Percentiles rank a stretch among this genome's conserved stretches.
These are phyloP conservation scores for Komagataella populi DNA, from an alignment of 805 yeast genomes.

Conservation along the genomic window DNA sequence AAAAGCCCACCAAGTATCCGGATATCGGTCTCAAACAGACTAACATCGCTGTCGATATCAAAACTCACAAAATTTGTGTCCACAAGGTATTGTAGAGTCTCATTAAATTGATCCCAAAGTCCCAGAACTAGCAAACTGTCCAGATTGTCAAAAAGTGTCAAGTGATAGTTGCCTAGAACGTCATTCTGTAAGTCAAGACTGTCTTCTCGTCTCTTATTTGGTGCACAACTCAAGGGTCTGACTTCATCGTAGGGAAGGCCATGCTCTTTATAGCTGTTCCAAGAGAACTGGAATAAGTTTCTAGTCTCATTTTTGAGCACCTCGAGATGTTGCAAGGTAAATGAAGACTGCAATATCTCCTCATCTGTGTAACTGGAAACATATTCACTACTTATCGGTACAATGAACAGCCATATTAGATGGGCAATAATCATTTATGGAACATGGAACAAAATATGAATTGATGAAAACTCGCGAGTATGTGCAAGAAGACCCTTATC, in stretches of 20 bases:
- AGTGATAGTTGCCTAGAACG: conserved; percentile 71
- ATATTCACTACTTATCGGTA: background rate
- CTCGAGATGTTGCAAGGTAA: conserved; percentile 10
- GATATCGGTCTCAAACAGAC: conserved; percentile 80
- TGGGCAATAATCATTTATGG: background rate
- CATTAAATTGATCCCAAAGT: conserved; percentile 40
- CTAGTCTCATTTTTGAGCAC: conserved; percentile 29
- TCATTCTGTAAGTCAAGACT: conserved; percentile 53
- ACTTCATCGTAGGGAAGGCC: conserved; percentile 83
- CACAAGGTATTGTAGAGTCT: conserved; percentile 2
- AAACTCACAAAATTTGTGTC: conserved; percentile 24
- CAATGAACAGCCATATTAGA: background rate
- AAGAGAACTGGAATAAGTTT: conserved; percentile 57
- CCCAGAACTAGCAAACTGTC: conserved; percentile 70
- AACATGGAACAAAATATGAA: background rate
- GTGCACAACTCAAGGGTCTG: conserved; percentile 56
- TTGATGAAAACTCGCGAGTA: no score
- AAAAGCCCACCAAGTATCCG: conserved; percentile 73
- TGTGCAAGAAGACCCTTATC: no score
- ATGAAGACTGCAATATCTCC: conserved; percentile 13
- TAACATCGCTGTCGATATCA: conserved; percentile 57
- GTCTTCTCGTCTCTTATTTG: conserved; percentile 44
- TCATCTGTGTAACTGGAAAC: conserved; percentile 6
- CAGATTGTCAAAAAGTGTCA: conserved; percentile 66
- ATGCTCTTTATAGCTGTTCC: conserved; percentile 49